Conservation (phyloP, 495 filamentous ascomycete genomes). For the Terfezia claveryi region DNA sequence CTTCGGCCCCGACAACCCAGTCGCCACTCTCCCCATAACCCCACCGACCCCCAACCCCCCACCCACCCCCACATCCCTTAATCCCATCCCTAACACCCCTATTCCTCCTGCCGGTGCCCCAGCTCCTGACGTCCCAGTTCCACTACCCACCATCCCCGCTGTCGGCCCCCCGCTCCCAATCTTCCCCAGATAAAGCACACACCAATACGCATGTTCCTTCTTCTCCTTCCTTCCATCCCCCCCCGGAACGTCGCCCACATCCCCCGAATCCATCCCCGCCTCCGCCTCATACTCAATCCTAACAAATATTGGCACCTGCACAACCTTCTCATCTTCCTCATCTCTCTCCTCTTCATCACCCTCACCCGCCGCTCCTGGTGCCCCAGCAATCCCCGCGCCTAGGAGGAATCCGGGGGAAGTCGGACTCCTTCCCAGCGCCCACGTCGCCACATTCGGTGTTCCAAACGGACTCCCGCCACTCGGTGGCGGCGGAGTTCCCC, state of each 20-base stretch:
- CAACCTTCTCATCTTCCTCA: constrained; percentile 49
- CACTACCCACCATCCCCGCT: not conserved
- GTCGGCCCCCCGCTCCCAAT: constrained; percentile 26
- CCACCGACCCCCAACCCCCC: constrained; percentile 2
- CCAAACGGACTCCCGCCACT: constrained; percentile 14
- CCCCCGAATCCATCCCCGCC: constrained; percentile 37
- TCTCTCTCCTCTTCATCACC: constrained; percentile 9
- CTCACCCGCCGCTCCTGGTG: constrained; percentile 4
- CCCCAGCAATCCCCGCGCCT: not conserved
- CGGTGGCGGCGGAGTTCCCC: constrained; percentile 2
- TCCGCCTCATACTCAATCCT: constrained; percentile 81
- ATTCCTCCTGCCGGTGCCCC: not conserved
- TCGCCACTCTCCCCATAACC: constrained; percentile 2
- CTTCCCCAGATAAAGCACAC: constrained; percentile 68
- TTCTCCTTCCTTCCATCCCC: constrained; percentile 30
- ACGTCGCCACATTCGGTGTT: constrained; percentile 3
- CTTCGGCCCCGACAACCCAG: constrained; percentile 1
- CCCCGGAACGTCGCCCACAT: constrained; percentile 15
- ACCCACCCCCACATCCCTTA: constrained; percentile 2
- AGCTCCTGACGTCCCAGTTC: not conserved
- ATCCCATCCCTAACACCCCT: constrained; percentile 3
- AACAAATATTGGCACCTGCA: constrained; percentile 89
- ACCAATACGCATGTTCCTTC: constrained; percentile 85
- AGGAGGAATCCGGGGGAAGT: not conserved
- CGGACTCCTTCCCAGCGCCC: not conserved